phyloP scores from a whole-genome alignment of 306 rosid species.

The Rubus parviflorus region DNA sequence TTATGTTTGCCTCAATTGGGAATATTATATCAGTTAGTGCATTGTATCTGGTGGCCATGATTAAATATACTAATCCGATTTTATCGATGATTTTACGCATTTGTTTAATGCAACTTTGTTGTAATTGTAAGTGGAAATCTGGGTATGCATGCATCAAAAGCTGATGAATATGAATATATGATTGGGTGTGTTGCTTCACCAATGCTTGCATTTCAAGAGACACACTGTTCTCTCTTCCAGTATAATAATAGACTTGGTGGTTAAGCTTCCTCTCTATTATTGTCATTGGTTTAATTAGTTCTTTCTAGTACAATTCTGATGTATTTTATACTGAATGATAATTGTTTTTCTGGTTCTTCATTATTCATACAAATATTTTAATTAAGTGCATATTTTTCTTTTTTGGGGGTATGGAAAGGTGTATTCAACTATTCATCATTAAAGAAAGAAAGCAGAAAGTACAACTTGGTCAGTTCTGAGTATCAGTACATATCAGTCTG shows the following conservation, averaged over 20 bases:
- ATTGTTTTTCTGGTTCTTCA: neutral
- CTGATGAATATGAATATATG: neutral
- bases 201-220: constrained; percentile 16
- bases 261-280: neutral
- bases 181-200: neutral
- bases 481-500: neutral
- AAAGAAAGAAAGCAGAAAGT: neutral
- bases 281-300: constrained; percentile 4
- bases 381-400: neutral
- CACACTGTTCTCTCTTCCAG: neutral
- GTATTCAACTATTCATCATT: neutral
- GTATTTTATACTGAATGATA: neutral
- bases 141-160: neutral
- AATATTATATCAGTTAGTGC: constrained; percentile 33
- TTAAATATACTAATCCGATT: constrained; percentile 23
- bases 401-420: neutral
- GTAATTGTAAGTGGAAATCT: constrained; percentile 2
- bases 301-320: neutral
- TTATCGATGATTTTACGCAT: neutral
- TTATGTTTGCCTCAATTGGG: constrained; percentile 20
- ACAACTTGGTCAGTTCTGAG: neutral
- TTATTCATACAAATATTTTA: neutral
- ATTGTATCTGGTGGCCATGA: constrained; percentile 27
- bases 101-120: constrained; percentile 3
- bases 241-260: neutral